Base-by-base conservation (phyloP, 192 early-diverging fungal species). In the Podochytrium sp. region DNA sequence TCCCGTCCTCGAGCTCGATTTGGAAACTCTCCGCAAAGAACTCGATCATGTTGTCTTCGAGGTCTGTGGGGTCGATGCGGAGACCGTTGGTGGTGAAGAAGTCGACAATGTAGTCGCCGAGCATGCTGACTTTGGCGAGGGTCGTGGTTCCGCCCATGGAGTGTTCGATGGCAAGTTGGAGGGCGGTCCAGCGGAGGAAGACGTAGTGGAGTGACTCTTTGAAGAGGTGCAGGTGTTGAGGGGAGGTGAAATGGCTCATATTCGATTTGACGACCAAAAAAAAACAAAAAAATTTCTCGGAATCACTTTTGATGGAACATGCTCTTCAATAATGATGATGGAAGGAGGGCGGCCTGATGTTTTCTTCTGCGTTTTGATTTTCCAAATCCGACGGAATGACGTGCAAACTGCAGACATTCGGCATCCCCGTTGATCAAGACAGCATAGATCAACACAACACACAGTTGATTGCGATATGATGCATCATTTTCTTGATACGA, bases 1-100 rank as follows among this genome's bases (percentile, higher is more conserved):
- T 6, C 84, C 92, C 29, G 86, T 95, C 76, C 90, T 94, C 38
- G 87, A 92, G 77, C 91, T 95, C 70, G 1, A 71, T 68, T 70
- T 84, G 32, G 78, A 85, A 81, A 68, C 76, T 50, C 47, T 87
- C 83, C 52, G 75, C 82, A 74, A 87, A 83, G 51, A 69, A 87
- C 4, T 35, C 77, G 32, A 75, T 52, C 29, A 85, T 65, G 70
- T 87, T 87, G 32, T 76, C 77, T 49, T 76, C 80, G 30, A 85
- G 63, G 71, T 85, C 86, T 51, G 80, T 57, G 20, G 78, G 65
- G 40, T 76, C 67, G 42, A 85, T 78, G 20, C 77, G 67, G 10
- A 67, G 52, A 20, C 76, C 72, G 50, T 85, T 51, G 23, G 76
- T 34, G 18, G 42, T 39, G 75, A 85, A 87, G 57, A 87, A 85